These are phyloP conservation scores for Clarireedia monteithiana DNA, from an alignment of 2,329 filamentous ascomycete genomes.

Conservation along the genomic window DNA sequence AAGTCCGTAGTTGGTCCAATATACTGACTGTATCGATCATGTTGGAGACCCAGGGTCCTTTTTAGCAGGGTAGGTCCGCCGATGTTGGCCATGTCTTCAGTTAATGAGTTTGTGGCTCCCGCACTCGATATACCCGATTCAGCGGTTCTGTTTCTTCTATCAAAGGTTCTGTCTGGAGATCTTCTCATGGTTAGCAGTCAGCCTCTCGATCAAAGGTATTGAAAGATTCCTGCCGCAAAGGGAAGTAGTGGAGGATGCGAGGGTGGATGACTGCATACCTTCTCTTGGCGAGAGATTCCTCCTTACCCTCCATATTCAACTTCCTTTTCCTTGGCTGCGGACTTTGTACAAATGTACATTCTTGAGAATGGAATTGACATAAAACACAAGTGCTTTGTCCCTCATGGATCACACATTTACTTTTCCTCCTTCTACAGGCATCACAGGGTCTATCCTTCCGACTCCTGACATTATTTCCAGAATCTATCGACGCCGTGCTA, in stretches of 20 bases:
- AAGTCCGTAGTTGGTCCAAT: slow-evolving; percentile 79
- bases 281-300: slow-evolving; percentile 57
- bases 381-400: slow-evolving; percentile 64
- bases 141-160: slow-evolving; percentile 44
- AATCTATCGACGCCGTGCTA: slow-evolving; percentile 45
- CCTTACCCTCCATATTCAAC: slow-evolving; percentile 48
- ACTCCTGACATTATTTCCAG: slow-evolving; percentile 35
- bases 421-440: slow-evolving; percentile 65
- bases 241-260: not conserved
- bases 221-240: not conserved
- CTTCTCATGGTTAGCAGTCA: slow-evolving; percentile 33
- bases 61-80: slow-evolving; percentile 58
- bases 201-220: slow-evolving; percentile 5
- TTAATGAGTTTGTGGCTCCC: slow-evolving; percentile 52
- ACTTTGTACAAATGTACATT: slow-evolving; percentile 72
- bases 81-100: slow-evolving; percentile 65
- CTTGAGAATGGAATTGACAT: slow-evolving; percentile 69
- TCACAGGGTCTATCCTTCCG: slow-evolving; percentile 55
- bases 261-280: slow-evolving; percentile 43
- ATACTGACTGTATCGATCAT: slow-evolving; percentile 73
- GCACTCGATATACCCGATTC: slow-evolving; percentile 54
- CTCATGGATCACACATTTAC: slow-evolving; percentile 72
- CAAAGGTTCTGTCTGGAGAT: slow-evolving; percentile 49
- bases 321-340: slow-evolving; percentile 76
- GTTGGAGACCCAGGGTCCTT: slow-evolving; percentile 66